phyloP scores from a whole-genome alignment of 371 early-diverging fungal genomes.

The Mycotypha africana region DNA sequence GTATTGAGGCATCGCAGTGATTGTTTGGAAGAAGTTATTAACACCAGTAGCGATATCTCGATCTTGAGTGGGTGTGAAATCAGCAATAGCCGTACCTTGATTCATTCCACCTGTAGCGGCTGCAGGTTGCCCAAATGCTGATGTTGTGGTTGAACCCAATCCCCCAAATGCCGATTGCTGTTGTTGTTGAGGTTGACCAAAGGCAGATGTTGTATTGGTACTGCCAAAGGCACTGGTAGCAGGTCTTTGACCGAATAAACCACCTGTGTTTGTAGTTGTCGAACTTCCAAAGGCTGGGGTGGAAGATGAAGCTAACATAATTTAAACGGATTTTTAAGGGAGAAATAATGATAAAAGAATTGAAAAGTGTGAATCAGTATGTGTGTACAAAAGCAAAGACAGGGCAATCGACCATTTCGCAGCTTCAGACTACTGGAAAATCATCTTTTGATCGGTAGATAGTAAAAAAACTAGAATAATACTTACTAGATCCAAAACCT shows the following conservation, averaged over 20 bases:
- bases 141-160: constrained; percentile 19
- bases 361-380: constrained; percentile 9
- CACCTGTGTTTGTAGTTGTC: constrained; percentile 33
- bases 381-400: not conserved
- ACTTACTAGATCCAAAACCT: constrained; percentile 41
- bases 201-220: constrained; percentile 17
- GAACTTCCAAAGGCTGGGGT: constrained; percentile 47
- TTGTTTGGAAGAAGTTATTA: constrained; percentile 67
- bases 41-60: constrained; percentile 55
- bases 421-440: too few species aligned
- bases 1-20: constrained; percentile 91
- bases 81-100: constrained; percentile 76
- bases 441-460: too few species aligned
- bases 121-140: constrained; percentile 47
- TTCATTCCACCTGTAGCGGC: constrained; percentile 37
- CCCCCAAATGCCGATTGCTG: constrained; percentile 34
- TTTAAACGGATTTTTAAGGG: not conserved
- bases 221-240: constrained; percentile 21
- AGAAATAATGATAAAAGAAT: not conserved
- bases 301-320: constrained; percentile 18
- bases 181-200: constrained; percentile 25
- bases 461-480: not conserved
- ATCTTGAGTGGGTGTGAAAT: constrained; percentile 65
- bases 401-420: too few species aligned
- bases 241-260: constrained; percentile 40